Base-by-base conservation (phyloP, 2,329 filamentous ascomycete species). In the Ceratocystis cubensis region DNA sequence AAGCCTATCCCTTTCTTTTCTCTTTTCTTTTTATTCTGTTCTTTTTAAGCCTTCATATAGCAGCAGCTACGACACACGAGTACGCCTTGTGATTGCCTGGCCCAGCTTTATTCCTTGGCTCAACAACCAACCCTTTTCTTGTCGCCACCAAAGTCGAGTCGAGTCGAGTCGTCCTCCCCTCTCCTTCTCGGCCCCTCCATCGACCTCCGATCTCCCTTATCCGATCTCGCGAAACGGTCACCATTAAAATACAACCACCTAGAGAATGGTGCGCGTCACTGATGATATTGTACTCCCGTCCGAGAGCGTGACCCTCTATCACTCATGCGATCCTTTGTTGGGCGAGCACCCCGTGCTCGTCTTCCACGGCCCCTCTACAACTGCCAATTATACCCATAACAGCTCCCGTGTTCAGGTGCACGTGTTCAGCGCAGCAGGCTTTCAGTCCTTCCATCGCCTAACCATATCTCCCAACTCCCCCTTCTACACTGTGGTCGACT, bases 331-430 rank as follows among this genome's bases (percentile, higher is more conserved):
- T 76, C 85, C 90, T 69, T 80, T 92, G 70, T 86, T 95, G 66
- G 87, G 87, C 76, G 83, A 92, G 77, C 81, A 91, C 69, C 86
- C 92, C 64, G 81, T 97, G 71, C 82, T 97, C 71, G 82, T 96
- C 75, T 96, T 97, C 81, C 90, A 96, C 75, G 93, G 93, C 15
- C 85, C 91, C 17, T 93, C 93, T 61, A 91, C 92, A 37, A 95
- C 91, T 56, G 87, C 89, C 72, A 95, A 96, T 77, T 88, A 88
- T 70, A 90, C 86, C 62, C 85, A 87, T 73, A 95, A 91, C 77
- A 93, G 88, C 77, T 96, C 93, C 69, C 88, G 94, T 75, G 92
- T 97, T 71, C 93, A 97, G 78, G 84, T 94, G 70, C 94, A 97
- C 76, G 84, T 99, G 76, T 90, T 95, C 78, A 89, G 89, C 69